Evolutionary conservation across 2,329 filamentous ascomycete genomes (phyloP), one percentile per base, ranked within the genome.

Genomic region (Tolypocladium inflatum): DNA sequence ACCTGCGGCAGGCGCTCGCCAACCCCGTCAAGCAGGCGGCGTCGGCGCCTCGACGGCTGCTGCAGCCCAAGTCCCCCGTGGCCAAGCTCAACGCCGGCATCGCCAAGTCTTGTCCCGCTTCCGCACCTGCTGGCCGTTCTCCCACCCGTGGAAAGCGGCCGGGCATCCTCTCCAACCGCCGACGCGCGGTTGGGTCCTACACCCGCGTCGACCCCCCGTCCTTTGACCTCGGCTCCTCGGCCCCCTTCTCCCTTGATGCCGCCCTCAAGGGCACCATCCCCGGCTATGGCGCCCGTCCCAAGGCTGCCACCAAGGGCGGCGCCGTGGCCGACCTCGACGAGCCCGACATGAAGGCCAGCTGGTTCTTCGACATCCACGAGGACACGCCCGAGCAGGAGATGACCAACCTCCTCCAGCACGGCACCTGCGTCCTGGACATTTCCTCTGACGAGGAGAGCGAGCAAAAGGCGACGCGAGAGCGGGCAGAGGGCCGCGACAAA

Each of bases 351-450:
- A 83, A 88, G 68, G 80, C 84, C 39, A 80, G 80, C 59, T 97
- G 91, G 92, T 88, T 88, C 77, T 97, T 99, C 69, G 89, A 93
- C 59, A 97, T 99, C 67, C 87, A 97, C 70, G 90, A 96, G 70
- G 93, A 99, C 72, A 91, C 90, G 0, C 84, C 88, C 9, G 90
- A 96, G 70, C 89, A 97, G 69, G 88, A 96, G 69, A 89, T 94
- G 73, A 90, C 91, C 66, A 97, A 96, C 67, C 78, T 96, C 43
- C 90, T 97, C 75, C 90, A 97, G 73, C 93, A 97, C 76, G 88
- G 88, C 58, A 93, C 93, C 9, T 87, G 88, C 62, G 86, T 88
- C 0, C 81, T 97, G 4, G 93, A 97, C 69, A 91, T 97, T 67
- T 91, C 86, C 64, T 92, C 90, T 26, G 92, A 96, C 66, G 92